Evolutionary conservation across 257 asterid species (phyloP), one percentile per base, ranked within the genome.

Genomic region (Leonotis leonurus): DNA sequence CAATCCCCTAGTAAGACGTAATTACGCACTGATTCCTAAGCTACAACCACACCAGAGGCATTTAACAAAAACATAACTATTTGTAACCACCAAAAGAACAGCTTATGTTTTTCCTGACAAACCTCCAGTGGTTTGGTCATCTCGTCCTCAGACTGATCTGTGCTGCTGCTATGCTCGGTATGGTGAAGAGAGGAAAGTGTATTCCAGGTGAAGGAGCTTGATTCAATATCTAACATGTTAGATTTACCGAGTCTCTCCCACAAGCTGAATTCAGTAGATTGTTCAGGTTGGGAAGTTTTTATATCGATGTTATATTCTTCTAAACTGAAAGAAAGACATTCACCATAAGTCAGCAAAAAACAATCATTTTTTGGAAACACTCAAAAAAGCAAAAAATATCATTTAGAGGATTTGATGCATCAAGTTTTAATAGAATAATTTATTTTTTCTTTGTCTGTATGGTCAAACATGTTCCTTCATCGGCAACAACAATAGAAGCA

Each of bases 231-330:
- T 76, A 78, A 64, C 81, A 87, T 81, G 11, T 81, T 85, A 56
- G 97, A 89, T 60, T 80, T 89, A 56, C 96, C 96, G 60, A 93
- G 95, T 78, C 95, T 89, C 68, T 87, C 97, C 95, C 97, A 93
- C 74, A 93, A 69, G 76, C 82, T 83, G 73, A 70, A 70, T 69
- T 89, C 97, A 52, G 95, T 58, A 64, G 83, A 71, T 73, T 79
- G 88, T 75, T 82, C 96, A 24, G 82, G 68, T 41, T 72, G 94
- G 46, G 82, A 57, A 64, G 75, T 59, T 72, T 77, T 78, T 58
- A 66, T 21, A 74, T 85, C 85, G 12, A 70, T 21, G 52, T 62
- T 82, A 71, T 73, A 71, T 67, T 79, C 84, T 75, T 74, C 96
- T 68, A 70, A 72, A 75, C 99, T 93, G 92, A 72, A 77, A 27